Base-by-base conservation (phyloP, 352 stramenopile species). In the Pythium oligandrum region DNA sequence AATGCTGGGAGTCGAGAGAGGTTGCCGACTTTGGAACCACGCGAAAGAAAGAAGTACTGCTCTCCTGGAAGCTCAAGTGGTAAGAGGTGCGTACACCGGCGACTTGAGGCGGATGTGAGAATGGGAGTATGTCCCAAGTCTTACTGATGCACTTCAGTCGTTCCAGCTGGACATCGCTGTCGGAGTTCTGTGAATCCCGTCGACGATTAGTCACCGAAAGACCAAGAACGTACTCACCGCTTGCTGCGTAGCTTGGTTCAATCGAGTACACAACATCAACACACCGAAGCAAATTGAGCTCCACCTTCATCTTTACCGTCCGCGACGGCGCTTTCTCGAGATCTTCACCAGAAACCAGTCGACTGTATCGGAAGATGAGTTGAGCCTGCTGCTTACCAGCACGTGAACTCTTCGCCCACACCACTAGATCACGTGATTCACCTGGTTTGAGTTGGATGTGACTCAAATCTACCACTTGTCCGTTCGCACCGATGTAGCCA, bases 1-100 rank as follows among this genome's bases (percentile, higher is more conserved):
- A 26, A 26, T 26, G 17, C 17, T 26, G 17, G 17, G 17, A 26
- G 17, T 26, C 17, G 17, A 26, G 17, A 26, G 17, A 26, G 17
- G 17, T 26, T 26, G 17, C 17, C 17, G 17, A 26, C 17, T 58
- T 67, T 3, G 57, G 66, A 45, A 75, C 42, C 12, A 92, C 53
- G n/a, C 82, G 78, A 53, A 93, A 93, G 53, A 92, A 95, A 7
- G 65, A 77, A 9, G 84, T 93, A 43, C 79, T 88, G 0, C 76
- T 74, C 63, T 95, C 84, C 45, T 79, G 78, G 50, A 71, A 84
- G n/a, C 68, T 75, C 33, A 90, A 59, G 4, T 26, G 17, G 17
- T 26, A 26, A 26, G 17, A 26, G 17, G 17, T 26, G 17, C 17
- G 17, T 26, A 26, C 17, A 26, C 17, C 17, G 17, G 17, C 17